Conservation (phyloP, 2,329 filamentous ascomycete species). For the Talaromyces sp. region DNA sequence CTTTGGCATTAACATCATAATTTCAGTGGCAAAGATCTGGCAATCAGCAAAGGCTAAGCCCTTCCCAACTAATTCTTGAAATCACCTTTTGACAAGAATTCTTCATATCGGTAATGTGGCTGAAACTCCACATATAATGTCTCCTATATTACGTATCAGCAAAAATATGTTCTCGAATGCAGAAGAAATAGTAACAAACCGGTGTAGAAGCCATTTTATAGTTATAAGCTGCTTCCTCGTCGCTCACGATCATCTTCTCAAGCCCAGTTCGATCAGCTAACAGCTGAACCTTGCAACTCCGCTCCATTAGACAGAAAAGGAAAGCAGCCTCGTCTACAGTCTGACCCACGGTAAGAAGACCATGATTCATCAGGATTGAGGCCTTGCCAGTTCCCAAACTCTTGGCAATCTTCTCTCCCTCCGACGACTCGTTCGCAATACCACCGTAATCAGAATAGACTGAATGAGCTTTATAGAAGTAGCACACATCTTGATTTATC, state of each 20-base stretch:
- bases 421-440: constrained; percentile 56
- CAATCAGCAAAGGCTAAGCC: no score
- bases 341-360: constrained; percentile 62
- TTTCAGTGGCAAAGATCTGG: background rate
- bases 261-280: constrained; percentile 60
- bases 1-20: background rate
- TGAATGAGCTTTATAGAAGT: constrained; percentile 46
- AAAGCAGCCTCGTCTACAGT: constrained; percentile 71
- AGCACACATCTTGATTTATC: constrained; percentile 50
- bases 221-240: constrained; percentile 13
- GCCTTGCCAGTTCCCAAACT: constrained; percentile 59
- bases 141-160: background rate
- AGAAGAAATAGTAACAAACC: background rate
- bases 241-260: constrained; percentile 35
- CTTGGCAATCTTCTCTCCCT: constrained; percentile 60
- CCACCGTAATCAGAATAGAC: constrained; percentile 64
- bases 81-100: constrained; percentile 12
- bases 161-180: background rate
- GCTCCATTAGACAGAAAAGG: constrained; percentile 58
- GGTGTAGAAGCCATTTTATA: constrained; percentile 10
- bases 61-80: constrained; percentile 13
- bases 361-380: constrained; percentile 65
- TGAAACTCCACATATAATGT: constrained; percentile 8
- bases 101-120: constrained; percentile 12
- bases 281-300: constrained; percentile 64